These are phyloP conservation scores for Chaetoscypha palmicola DNA, from an alignment of 2,329 filamentous ascomycete species.

Conservation along the genomic window DNA sequence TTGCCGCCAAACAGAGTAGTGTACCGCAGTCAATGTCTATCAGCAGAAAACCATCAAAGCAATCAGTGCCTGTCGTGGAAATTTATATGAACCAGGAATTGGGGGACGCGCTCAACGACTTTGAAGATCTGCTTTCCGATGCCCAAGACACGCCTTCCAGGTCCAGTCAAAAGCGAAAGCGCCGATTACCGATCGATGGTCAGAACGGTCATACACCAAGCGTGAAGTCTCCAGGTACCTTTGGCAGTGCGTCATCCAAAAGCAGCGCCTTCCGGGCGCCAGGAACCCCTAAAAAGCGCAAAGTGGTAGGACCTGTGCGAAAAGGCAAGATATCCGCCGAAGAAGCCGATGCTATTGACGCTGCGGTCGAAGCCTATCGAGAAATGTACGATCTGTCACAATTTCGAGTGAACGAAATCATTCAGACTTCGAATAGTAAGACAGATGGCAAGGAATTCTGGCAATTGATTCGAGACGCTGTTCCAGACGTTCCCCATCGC, in stretches of 20 bases:
- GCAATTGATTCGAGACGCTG: slow-evolving; percentile 40
- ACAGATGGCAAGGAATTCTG: slow-evolving; percentile 43
- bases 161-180: slow-evolving; percentile 16
- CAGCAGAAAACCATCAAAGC: too few species aligned
- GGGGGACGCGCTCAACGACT: too few species aligned
- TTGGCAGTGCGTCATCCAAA: slow-evolving; percentile 3
- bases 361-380: slow-evolving; percentile 37
- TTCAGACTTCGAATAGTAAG: slow-evolving; percentile 31
- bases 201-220: not conserved
- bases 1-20: too few species aligned
- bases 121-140: too few species aligned
- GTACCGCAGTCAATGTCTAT: too few species aligned
- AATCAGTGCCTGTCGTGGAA: too few species aligned
- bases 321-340: slow-evolving; percentile 1
- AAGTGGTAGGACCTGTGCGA: not conserved
- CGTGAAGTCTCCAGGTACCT: slow-evolving; percentile 2
- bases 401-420: slow-evolving; percentile 41
- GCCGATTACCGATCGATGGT: slow-evolving; percentile 15
- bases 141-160: slow-evolving; percentile 5
- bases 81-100: too few species aligned
- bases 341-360: slow-evolving; percentile 10
- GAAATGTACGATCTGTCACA: slow-evolving; percentile 38
- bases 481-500: slow-evolving; percentile 44
- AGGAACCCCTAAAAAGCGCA: not conserved
- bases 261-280: not conserved